phyloP scores from a whole-genome alignment of 169 alveolate species.

The Plasmodium vinckei region DNA sequence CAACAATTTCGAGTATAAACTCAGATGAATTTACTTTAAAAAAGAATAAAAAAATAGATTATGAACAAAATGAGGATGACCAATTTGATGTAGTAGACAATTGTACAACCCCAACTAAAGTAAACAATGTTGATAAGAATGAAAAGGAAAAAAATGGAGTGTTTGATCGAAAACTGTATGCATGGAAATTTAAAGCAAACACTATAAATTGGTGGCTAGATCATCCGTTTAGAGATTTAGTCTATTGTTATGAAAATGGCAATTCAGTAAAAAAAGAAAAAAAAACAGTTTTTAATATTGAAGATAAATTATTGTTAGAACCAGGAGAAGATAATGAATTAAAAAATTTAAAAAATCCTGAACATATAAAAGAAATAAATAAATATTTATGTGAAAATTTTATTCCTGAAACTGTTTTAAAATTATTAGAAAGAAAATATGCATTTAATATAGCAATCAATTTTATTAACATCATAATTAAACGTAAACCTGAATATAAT shows the following conservation, averaged over 20 bases:
- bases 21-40: conserved; percentile 16
- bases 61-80: background rate
- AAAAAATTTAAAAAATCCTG: conserved; percentile 26
- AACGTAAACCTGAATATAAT: conserved; percentile 41
- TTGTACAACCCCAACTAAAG: background rate
- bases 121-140: background rate
- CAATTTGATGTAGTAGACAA: background rate
- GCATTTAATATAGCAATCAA: conserved; percentile 52
- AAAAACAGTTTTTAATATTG: conserved; percentile 5
- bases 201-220: conserved; percentile 70
- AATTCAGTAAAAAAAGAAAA: background rate
- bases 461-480: conserved; percentile 36
- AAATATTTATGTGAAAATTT: conserved; percentile 21
- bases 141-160: background rate
- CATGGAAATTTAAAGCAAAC: conserved; percentile 62
- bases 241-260: conserved; percentile 16
- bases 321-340: conserved; percentile 13
- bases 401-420: conserved; percentile 26
- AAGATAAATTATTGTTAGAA: conserved; percentile 14
- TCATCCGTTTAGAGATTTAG: conserved; percentile 54
- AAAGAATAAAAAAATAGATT: background rate
- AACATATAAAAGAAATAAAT: conserved; percentile 35
- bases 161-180: conserved; percentile 19
- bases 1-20: conserved; percentile 23
- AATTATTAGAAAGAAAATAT: conserved; percentile 56